These are phyloP conservation scores for Begonia fuchsioides DNA, from an alignment of 306 rosid genomes.

Conservation along the genomic window DNA sequence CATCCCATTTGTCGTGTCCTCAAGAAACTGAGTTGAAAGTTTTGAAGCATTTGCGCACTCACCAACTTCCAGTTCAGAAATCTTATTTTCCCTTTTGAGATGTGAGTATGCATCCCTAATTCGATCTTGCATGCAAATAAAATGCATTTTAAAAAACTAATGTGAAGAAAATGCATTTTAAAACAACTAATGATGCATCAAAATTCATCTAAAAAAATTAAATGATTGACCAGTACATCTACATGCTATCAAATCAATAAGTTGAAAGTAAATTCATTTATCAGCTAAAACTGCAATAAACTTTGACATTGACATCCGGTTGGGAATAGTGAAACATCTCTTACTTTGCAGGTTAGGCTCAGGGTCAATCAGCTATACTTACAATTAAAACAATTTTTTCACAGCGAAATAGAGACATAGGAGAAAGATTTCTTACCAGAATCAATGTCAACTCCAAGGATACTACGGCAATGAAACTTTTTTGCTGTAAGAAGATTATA, in stretches of 20 bases:
- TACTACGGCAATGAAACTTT: constrained; percentile 58
- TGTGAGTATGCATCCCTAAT: constrained; percentile 64
- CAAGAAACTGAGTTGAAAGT: constrained; percentile 14
- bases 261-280: neutral
- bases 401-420: too few relatives aligned
- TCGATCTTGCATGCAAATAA: constrained; percentile 35
- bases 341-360: too few relatives aligned
- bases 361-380: too few relatives aligned
- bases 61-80: constrained; percentile 20
- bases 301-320: too few relatives aligned
- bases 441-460: constrained; percentile 86
- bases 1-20: constrained; percentile 17
- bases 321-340: too few relatives aligned
- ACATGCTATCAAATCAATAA: neutral
- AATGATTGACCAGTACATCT: neutral
- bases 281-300: too few relatives aligned
- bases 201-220: neutral
- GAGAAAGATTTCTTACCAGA: constrained; percentile 30
- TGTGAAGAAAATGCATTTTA: constrained; percentile 1
- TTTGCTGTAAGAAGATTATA: constrained; percentile 31
- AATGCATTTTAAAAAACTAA: neutral
- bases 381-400: too few relatives aligned
- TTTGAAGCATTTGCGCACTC: constrained; percentile 19
- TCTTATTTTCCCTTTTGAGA: constrained; percentile 35
- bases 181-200: neutral